Base-by-base conservation (phyloP, 768 basidiomycete genomes). In the Collybia nuda region DNA sequence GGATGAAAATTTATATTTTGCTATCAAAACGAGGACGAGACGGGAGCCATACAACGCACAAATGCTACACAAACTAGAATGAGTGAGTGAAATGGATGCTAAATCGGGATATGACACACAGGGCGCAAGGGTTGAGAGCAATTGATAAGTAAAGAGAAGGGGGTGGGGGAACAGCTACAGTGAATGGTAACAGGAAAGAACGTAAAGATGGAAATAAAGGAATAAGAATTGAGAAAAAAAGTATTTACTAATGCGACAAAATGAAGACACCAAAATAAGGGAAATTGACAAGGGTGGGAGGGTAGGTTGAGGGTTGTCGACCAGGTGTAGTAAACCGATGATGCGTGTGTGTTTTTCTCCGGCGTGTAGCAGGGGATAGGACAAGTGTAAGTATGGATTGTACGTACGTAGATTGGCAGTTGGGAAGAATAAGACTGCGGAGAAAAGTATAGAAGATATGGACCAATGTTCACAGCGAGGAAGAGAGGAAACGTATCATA, bases 51-150 rank as follows among this genome's bases (percentile, higher is more conserved):
- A 61, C 61, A 62, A 63, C 62, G 56, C 57, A 58, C 47, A 56
- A 32, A 32, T 59, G 58, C 59, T 62, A 63, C 61, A 66, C 61
- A 66, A 60, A 60, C 58, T 61, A 64, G 54, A 58, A 55, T 58
- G 54, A 53, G 49, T 48, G 42, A 46, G 50, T 56, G 57, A 51
- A 44, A 57, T 57, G 56, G 57, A 64, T 60, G 56, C 56, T 58
- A 58, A 39, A 57, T 58, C 48, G 57, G 32, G 52, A 58, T 41
- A 61, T 49, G 57, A 62, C 59, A 62, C 56, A 58, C 56, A 58
- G 44, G 43, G 39, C 42, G 48, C 47, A 36, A 45, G 49, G 18
- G 37, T 36, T 44, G 45, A 53, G 45, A 44, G 52, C 35, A 44
- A 18, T 48, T 21, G 43, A 52, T 40, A 53, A 50, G 40, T 21